phyloP scores from a whole-genome alignment of 805 yeast species.

The Saccharomycopsis lassenensis region DNA sequence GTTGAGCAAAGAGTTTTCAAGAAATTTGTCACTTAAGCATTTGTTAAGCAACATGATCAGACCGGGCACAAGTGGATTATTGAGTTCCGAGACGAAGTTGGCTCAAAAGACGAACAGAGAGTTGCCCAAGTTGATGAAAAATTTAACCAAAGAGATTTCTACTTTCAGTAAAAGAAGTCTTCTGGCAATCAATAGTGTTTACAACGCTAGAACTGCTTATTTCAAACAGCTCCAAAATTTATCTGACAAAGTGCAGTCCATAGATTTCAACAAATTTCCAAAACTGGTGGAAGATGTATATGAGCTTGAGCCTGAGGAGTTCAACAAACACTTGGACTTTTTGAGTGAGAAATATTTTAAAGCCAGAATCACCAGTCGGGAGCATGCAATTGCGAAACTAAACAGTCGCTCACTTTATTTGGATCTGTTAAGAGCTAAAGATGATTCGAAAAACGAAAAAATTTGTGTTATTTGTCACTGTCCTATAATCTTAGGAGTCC shows the following conservation, averaged over 20 bases:
- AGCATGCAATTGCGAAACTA: slow-evolving; percentile 22
- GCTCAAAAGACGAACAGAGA: slow-evolving; percentile 11
- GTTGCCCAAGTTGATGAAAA: slow-evolving; percentile 28
- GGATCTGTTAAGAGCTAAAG: slow-evolving; percentile 29
- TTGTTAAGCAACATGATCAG: too few relatives aligned
- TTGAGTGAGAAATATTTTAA: slow-evolving; percentile 14
- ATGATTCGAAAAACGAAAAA: slow-evolving; percentile 28
- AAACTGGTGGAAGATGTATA: slow-evolving; percentile 2
- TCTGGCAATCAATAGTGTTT: slow-evolving; percentile 48
- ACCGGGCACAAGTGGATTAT: neutral
- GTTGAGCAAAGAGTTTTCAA: slow-evolving; percentile 8
- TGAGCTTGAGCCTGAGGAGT: neutral
- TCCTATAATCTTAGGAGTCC: slow-evolving; percentile 58
- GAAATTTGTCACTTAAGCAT: slow-evolving; percentile 4
- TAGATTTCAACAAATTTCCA: slow-evolving; percentile 26
- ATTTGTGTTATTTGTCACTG: slow-evolving; percentile 74
- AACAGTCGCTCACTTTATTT: slow-evolving; percentile 40
- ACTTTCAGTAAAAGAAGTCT: slow-evolving; percentile 37
- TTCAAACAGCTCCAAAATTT: slow-evolving; percentile 76
- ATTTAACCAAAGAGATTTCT: slow-evolving; percentile 32
- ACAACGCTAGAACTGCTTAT: slow-evolving; percentile 72
- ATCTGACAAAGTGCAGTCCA: slow-evolving; percentile 67
- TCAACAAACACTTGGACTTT: neutral
- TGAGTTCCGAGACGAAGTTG: slow-evolving; percentile 4
- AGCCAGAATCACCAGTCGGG: slow-evolving; percentile 17